Base-by-base conservation (phyloP, 352 stramenopile genomes). In the Pythium periplocum region DNA sequence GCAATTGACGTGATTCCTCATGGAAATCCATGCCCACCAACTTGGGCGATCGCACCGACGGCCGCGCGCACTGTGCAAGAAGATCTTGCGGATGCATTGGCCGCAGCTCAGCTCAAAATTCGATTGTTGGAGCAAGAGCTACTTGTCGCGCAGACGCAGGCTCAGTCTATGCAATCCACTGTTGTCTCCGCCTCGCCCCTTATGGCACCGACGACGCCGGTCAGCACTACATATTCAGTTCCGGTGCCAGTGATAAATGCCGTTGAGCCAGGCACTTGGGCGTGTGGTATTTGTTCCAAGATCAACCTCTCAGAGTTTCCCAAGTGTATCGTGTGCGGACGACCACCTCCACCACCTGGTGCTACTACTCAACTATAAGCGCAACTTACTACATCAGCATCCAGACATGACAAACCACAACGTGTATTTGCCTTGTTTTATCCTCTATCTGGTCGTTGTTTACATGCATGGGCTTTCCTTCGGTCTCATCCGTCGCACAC, bases 281-380 rank as follows among this genome's bases (percentile, higher is more conserved):
- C 69, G n/a, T 93, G 83, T 41, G 65, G 55, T 26, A 69, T 93
- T 46, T 93, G 83, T 64, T 75, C 78, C 32, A 93, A 90, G 55
- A 60, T 68, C 8, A 93, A 93, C 53, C 33, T 39, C 26, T 48
- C 46, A 8, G 56, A 76, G 35, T 59, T 67, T 1, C 41, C 69
- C 39, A 86, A 84, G 63, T 93, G 83, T 61, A 55, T 76, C 33
- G 78, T 93, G 2, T 93, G 83, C 51, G 83, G 83, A 5, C 80
- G 80, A 17, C 64, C 77, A 6, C 75, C 68, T 12, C 68, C 74
- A 36, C 69, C 48, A n/a, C 48, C 52, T 4, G 61, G 47, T 0
- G n/a, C 57, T 37, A 64, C 55, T 3, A 64, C 57, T 9, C 57
- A 64, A 4, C 57, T 64, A 40, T 62, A 64, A 36, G 41, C 37